A percentile compares a stretch with the other conserved stretches of the same genome.
phyloP scores from a whole-genome alignment of 169 alveolate genomes.

The Plasmodium billcollinsi region DNA sequence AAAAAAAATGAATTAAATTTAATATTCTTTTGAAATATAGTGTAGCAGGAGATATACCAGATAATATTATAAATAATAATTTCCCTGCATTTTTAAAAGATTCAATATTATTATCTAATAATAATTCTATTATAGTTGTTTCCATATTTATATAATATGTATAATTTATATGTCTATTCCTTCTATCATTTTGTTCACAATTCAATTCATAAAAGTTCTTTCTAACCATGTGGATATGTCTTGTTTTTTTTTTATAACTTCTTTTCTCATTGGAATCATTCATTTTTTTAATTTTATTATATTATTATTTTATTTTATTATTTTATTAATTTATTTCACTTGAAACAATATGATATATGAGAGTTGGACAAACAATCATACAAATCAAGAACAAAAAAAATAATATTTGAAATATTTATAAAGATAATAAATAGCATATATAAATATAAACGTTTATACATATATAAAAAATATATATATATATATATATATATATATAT shows the following conservation, averaged over 20 bases:
- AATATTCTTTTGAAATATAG: slow-evolving; percentile 43
- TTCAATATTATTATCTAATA: slow-evolving; percentile 56
- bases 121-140: slow-evolving; percentile 44
- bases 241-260: neutral
- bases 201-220: slow-evolving; percentile 33
- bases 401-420: too few relatives aligned
- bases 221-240: neutral
- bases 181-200: neutral
- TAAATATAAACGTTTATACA: too few relatives aligned
- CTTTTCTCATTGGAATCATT: too few relatives aligned
- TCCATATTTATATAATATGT: slow-evolving; percentile 62
- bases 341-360: too few relatives aligned
- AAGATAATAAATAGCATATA: too few relatives aligned
- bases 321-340: too few relatives aligned
- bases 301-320: too few relatives aligned
- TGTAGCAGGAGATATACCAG: slow-evolving; percentile 19
- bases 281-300: too few relatives aligned
- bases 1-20: slow-evolving; percentile 50
- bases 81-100: slow-evolving; percentile 72
- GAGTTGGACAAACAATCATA: too few relatives aligned
- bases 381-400: too few relatives aligned
- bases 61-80: slow-evolving; percentile 49
- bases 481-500: too few relatives aligned
- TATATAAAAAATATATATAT: too few relatives aligned
- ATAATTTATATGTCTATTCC: slow-evolving; percentile 8